These are phyloP conservation scores for Salix arbutifolia DNA, from an alignment of 345 rosid genomes.

Conservation along the genomic window DNA sequence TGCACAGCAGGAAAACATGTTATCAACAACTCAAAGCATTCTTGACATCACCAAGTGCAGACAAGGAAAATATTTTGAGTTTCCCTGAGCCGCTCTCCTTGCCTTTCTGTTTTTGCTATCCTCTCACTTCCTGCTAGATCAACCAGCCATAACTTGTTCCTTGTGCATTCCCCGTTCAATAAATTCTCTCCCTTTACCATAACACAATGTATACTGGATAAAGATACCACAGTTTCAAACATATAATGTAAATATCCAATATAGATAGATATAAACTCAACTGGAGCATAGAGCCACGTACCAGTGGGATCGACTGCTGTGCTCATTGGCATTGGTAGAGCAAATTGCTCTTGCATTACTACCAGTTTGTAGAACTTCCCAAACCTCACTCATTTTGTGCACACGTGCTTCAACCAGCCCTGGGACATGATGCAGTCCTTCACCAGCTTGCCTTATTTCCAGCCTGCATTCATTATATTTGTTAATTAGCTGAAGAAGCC, in stretches of 20 bases:
- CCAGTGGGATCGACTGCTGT: constrained; percentile 99
- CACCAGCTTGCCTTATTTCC: constrained; percentile 72
- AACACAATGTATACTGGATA: constrained; percentile 78
- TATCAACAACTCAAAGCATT: too few species aligned
- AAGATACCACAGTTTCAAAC: constrained; percentile 7
- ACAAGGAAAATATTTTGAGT: constrained; percentile 91
- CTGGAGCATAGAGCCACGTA: constrained; percentile 18
- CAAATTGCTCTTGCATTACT: constrained; percentile 88
- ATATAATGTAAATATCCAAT: neutral
- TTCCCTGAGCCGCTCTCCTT: constrained; percentile 93
- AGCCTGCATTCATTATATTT: constrained; percentile 45
- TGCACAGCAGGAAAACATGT: constrained; percentile 29
- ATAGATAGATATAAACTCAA: neutral
- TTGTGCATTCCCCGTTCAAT: constrained; percentile 80
- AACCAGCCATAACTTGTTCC: constrained; percentile 93
- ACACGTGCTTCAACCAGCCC: constrained; percentile 87
- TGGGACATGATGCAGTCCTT: constrained; percentile 81
- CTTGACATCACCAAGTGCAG: constrained; percentile 98
- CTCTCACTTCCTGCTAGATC: constrained; percentile 99
- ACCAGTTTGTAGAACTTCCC: constrained; percentile 91
- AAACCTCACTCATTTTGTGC: constrained; percentile 69
- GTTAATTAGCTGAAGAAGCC: neutral
- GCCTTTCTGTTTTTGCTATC: constrained; percentile 88
- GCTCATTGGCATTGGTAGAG: constrained; percentile 85
- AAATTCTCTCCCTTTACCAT: constrained; percentile 83